phyloP scores from a whole-genome alignment of 495 filamentous ascomycete species.

The Aspergillus incahuasiensis region DNA sequence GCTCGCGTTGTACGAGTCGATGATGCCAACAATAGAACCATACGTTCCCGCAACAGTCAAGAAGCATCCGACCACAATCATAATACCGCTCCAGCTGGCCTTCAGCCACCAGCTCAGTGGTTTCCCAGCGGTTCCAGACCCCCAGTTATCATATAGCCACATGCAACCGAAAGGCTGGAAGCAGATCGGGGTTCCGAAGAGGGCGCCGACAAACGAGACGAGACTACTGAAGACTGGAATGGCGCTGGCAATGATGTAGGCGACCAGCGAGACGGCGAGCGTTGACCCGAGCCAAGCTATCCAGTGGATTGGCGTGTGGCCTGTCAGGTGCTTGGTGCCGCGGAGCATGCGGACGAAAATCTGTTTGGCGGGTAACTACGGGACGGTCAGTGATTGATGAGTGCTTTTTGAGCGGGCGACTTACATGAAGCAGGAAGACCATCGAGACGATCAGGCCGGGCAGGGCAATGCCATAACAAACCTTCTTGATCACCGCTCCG shows the following conservation, averaged over 20 bases:
- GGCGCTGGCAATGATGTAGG: slow-evolving; percentile 62
- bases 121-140: background rate
- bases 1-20: slow-evolving; percentile 31
- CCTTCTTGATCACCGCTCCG: slow-evolving; percentile 51
- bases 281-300: slow-evolving; percentile 56
- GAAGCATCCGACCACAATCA: slow-evolving; percentile 30
- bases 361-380: slow-evolving; percentile 50
- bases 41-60: slow-evolving; percentile 52
- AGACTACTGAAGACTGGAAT: slow-evolving; percentile 68
- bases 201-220: slow-evolving; percentile 41
- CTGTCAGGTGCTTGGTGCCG: slow-evolving; percentile 51
- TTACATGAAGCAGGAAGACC: slow-evolving; percentile 57
- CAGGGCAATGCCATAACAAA: slow-evolving; percentile 68
- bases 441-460: slow-evolving; percentile 53
- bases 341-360: slow-evolving; percentile 58
- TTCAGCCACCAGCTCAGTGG: slow-evolving; percentile 11
- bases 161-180: background rate
- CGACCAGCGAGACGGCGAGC: slow-evolving; percentile 48
- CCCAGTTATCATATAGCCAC: slow-evolving; percentile 1
- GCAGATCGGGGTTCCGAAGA: background rate
- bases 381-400: background rate
- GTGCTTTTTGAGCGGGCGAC: background rate
- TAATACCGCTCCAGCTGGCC: slow-evolving; percentile 16
- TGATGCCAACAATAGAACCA: slow-evolving; percentile 48
- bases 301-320: slow-evolving; percentile 42